Base-by-base conservation (phyloP, 805 yeast genomes). In the Ogataea philodendri region DNA sequence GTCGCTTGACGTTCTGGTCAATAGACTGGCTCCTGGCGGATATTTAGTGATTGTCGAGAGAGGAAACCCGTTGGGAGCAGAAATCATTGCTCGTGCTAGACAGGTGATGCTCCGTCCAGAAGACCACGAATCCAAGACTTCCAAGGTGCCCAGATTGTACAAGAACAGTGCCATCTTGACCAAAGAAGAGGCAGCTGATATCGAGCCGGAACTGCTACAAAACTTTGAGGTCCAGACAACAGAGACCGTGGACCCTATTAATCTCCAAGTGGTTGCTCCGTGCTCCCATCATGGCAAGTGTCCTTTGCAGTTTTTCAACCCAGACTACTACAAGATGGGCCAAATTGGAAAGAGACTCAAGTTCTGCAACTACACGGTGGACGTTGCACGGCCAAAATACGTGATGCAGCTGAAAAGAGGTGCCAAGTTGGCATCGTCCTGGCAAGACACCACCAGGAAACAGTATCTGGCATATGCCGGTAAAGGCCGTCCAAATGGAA, bases 91-190 rank as follows among this genome's bases (percentile, higher is more conserved):
- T 0, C 69, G 96, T 35, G 96, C 97, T 4, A 70, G 98, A 52
- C 96, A 90, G 57, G 63, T 86, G 4, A 76, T 87, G 74, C 64
- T 90, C n/a, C 76, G 97, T 48, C 96, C 97, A 0, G 95, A 83
- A 48, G 72, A 75, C 5, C 68, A 67, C 47, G 67, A 60, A 5
- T 59, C 61, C 9, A 83, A 78, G 45, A 54, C 61, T 24, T 81
- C 81, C 0, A 81, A 81, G 51, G 70, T 78, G 20, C 88, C 93
- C 20, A 66, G 88, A 48, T 83, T 85, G 1, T 84, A 79, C 60
- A 65, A 71, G 24, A 67, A 72, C 17, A 49, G 54, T 2, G 37
- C 41, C 22, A 79, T 80, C 1, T 67, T 76, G 0, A 45, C 63
- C 1, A 44, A 54, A 15, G n/a, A n/a, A n/a, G 30, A 43, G 26